These are phyloP conservation scores for Saururus chinensis DNA, from an alignment of 164 flowering plant species.

Conservation along the genomic window DNA sequence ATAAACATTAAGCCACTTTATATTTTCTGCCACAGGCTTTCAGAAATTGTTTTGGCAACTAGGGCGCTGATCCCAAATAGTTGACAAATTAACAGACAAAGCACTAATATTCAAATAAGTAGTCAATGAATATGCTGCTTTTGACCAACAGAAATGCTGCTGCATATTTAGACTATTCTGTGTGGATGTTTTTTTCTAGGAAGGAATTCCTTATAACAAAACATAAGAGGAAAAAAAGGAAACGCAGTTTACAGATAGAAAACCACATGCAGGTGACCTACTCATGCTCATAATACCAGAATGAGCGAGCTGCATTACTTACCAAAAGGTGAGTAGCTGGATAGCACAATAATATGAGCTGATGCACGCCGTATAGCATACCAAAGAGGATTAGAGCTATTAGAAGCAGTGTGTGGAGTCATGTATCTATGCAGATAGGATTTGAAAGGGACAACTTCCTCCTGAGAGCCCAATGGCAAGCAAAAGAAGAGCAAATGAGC, in stretches of 20 bases:
- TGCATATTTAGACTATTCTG: neutral
- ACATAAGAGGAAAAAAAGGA: neutral
- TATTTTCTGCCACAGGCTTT: too few relatives aligned
- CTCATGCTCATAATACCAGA: too few relatives aligned
- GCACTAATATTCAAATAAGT: neutral
- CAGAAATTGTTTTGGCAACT: too few relatives aligned
- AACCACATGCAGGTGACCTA: neutral
- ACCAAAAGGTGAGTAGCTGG: conserved; percentile 96
- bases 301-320: conserved; percentile 7
- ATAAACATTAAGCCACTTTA: too few relatives aligned
- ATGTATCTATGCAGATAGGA: conserved; percentile 54
- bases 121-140: neutral
- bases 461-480: conserved; percentile 28
- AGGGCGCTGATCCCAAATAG: too few relatives aligned
- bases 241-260: neutral
- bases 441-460: conserved; percentile 70
- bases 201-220: too few relatives aligned
- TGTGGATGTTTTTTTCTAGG: too few relatives aligned
- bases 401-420: conserved; percentile 59
- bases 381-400: conserved; percentile 85
- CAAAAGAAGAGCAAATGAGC: neutral
- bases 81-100: neutral
- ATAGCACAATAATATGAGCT: conserved; percentile 87
- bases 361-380: conserved; percentile 91
- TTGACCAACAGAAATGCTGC: neutral